Evolutionary conservation across 2,329 filamentous ascomycete species (phyloP), one percentile per base, ranked within the genome.

Genomic region (Alternaria triticimaculans): DNA sequence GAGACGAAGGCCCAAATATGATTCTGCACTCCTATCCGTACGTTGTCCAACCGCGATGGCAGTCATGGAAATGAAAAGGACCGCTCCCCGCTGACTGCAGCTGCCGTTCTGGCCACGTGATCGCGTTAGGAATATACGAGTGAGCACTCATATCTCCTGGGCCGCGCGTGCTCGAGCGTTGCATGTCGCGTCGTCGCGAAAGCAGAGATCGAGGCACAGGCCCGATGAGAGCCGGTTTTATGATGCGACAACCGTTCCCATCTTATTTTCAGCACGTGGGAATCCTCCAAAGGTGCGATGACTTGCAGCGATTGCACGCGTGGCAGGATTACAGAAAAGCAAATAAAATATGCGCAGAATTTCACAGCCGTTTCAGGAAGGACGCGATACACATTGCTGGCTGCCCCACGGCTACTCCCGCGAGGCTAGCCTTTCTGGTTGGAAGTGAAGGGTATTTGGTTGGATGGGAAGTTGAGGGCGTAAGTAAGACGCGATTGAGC

Each of bases 331-430:
- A n/a, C 25, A 12, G 33, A 46, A 28, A 37, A 50, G 46, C 45
- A 51, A 58, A 11, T 9, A 8, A 20, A 51, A 26, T 21, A 46
- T 41, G 28, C 25, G 33, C 21, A 41, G 11, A 21, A 20, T 18
- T 10, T 12, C 43, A 9, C 21, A 23, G 23, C 57, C 55, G 45
- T 21, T 64, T 63, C 44, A 28, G 65, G 64, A 60, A 65, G 57
- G 37, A 56, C 62, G 62, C n/a, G 58, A 67, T 67, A 50, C 53
- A 60, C 33, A 57, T 50, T 48, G 15, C 21, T 54, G 8, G 23
- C 21, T 55, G 66, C 61, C 63, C 66, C 61, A 66, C 71, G 72
- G 72, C 43, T 67, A 58, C 68, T 72, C 72, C 72, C 72, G 72
- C 43, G 28, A 48, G 53, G 41, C 67, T 73, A 73, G 55, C 66